Conservation (phyloP, 1,284 basidiomycete species). For the Ganoderma resinaceum region DNA sequence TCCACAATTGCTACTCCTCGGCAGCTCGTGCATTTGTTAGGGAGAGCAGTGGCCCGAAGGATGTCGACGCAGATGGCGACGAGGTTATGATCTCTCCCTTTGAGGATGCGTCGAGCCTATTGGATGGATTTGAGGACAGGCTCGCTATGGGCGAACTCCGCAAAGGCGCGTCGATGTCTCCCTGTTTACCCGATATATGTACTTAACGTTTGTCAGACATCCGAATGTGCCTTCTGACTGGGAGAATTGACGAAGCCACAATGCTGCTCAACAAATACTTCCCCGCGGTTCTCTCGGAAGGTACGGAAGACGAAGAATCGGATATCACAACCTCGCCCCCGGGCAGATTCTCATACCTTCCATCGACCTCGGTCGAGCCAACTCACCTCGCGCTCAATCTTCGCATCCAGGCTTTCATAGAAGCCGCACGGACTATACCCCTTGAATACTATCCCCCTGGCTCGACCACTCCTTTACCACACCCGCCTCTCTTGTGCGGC, state of each 20-base stretch:
- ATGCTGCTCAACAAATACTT: conserved; percentile 71
- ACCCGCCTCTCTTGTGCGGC: conserved; percentile 17
- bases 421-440: conserved; percentile 77
- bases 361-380: conserved; percentile 70
- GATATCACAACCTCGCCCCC: conserved; percentile 20
- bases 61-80: conserved; percentile 74
- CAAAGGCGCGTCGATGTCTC: conserved; percentile 54
- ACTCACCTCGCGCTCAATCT: conserved; percentile 81
- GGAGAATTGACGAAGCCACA: conserved; percentile 74
- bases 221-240: conserved; percentile 67
- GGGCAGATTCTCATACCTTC: conserved; percentile 51
- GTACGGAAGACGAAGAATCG: conserved; percentile 13
- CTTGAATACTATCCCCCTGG: conserved; percentile 52
- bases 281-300: conserved; percentile 65
- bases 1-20: conserved; percentile 73
- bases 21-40: conserved; percentile 76
- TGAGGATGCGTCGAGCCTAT: conserved; percentile 27
- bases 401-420: conserved; percentile 84
- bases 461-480: conserved; percentile 21
- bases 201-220: conserved; percentile 59
- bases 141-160: conserved; percentile 59
- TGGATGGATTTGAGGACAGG: conserved; percentile 42
- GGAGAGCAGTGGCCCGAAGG: conserved; percentile 62
- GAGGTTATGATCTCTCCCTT: conserved; percentile 51
- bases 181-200: conserved; percentile 2